These are phyloP conservation scores for Penicillium concentricum DNA, from an alignment of 2,329 filamentous ascomycete species.

Conservation along the genomic window DNA sequence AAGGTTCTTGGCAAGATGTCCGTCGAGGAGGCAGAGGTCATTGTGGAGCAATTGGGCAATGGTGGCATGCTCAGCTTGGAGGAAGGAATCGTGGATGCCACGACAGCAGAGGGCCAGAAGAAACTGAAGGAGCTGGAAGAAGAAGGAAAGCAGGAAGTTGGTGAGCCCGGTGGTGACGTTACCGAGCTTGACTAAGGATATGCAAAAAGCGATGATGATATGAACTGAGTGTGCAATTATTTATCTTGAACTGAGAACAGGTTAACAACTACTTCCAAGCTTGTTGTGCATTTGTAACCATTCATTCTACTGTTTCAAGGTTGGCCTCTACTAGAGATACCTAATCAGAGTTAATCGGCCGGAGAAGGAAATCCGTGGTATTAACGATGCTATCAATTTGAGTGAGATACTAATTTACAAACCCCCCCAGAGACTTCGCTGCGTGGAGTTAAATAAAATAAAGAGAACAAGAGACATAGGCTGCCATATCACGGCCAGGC, in stretches of 20 bases:
- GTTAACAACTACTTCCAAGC: background rate
- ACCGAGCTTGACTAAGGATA: conserved; percentile 34
- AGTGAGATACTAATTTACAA: conserved; percentile 28
- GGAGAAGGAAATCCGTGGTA: conserved; percentile 14
- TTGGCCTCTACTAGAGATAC: background rate
- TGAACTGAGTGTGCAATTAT: conserved; percentile 7
- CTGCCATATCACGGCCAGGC: background rate
- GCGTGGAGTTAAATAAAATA: conserved; percentile 22
- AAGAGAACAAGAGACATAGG: conserved; percentile 8
- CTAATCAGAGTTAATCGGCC: background rate
- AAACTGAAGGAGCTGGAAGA: conserved; percentile 73
- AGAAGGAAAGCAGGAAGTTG: conserved; percentile 47
- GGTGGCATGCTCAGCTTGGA: conserved; percentile 88
- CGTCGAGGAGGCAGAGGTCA: conserved; percentile 80
- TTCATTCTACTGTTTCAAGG: background rate
- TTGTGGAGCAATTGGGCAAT: conserved; percentile 77
- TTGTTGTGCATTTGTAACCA: background rate
- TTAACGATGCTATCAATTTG: conserved; percentile 26
- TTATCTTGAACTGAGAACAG: background rate
- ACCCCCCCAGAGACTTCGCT: conserved; percentile 21
- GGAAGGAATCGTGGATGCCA: conserved; percentile 92
- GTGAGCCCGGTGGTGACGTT: conserved; percentile 53
- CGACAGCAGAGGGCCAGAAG: conserved; percentile 78
- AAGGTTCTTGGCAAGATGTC: conserved; percentile 85
- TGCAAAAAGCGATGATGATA: background rate